Evolutionary conservation across 1,284 basidiomycete species (phyloP).

Genomic region (Mycocalia duriaeana): DNA sequence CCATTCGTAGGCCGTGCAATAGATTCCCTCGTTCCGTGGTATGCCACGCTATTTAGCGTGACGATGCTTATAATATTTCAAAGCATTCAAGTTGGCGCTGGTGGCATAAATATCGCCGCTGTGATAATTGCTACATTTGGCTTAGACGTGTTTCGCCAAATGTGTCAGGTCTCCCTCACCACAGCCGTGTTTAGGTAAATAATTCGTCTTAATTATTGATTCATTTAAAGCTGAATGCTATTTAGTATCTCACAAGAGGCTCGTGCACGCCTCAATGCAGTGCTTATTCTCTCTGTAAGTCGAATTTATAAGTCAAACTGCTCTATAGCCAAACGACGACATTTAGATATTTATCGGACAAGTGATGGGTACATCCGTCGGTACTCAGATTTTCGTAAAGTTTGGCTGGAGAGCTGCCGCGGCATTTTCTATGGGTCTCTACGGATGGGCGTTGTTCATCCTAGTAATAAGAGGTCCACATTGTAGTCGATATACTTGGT

Average conservation of each 20-base stretch:
- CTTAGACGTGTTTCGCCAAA: constrained; percentile 39
- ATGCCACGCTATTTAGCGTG: constrained; percentile 50
- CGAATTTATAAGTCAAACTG: background rate
- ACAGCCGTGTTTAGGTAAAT: constrained; percentile 35
- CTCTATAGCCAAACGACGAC: background rate
- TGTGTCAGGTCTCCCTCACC: constrained; percentile 38
- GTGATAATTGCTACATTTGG: constrained; percentile 42
- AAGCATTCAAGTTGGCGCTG: constrained; percentile 52
- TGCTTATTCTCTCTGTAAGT: constrained; percentile 52
- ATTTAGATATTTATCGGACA: constrained; percentile 51
- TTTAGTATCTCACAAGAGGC: constrained; percentile 49
- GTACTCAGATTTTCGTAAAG: constrained; percentile 53
- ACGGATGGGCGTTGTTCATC: constrained; percentile 39
- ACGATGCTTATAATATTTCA: constrained; percentile 38
- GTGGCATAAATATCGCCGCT: constrained; percentile 54
- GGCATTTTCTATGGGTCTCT: constrained; percentile 45
- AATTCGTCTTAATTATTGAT: constrained; percentile 1
- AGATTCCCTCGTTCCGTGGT: constrained; percentile 64
- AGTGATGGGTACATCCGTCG: constrained; percentile 61
- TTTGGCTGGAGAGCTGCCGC: constrained; percentile 59
- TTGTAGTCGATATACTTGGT: constrained; percentile 45
- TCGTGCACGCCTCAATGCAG: constrained; percentile 57
- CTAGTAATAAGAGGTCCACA: constrained; percentile 53
- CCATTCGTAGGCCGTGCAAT: constrained; percentile 59
- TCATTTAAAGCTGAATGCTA: background rate